Evolutionary conservation across 1,284 basidiomycete genomes (phyloP).

Genomic region (Puccinia hordei): DNA sequence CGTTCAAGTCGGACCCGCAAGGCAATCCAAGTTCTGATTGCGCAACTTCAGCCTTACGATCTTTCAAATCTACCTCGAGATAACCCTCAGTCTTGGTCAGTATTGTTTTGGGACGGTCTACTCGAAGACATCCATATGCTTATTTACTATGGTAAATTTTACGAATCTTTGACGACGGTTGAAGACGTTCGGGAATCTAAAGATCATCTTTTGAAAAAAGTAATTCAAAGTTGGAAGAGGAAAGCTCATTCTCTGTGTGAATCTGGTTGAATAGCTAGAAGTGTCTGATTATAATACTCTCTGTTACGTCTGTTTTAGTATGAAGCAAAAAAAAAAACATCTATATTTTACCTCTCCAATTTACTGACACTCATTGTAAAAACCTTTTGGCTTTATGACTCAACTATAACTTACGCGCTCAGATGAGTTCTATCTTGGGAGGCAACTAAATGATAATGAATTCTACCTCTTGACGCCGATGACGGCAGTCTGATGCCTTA

Average conservation of each 20-base stretch:
- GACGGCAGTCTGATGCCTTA: no score
- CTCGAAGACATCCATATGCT: slow-evolving; percentile 32
- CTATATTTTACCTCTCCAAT: not conserved
- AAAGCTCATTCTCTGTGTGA: slow-evolving; percentile 26
- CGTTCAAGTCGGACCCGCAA: slow-evolving; percentile 25
- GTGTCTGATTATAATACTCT: not conserved
- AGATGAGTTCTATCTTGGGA: no score
- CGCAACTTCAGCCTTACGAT: slow-evolving; percentile 20
- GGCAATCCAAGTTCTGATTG: slow-evolving; percentile 29
- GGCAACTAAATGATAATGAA: no score
- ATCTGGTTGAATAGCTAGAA: not conserved
- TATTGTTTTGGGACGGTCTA: slow-evolving; percentile 42
- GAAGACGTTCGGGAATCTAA: not conserved
- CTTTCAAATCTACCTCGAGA: slow-evolving; percentile 20
- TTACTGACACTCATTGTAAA: not conserved
- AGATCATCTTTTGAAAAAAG: slow-evolving; percentile 1
- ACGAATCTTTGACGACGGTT: not conserved
- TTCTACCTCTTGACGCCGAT: no score
- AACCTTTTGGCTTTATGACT: not conserved
- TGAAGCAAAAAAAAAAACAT: no score
- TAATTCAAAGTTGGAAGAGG: slow-evolving; percentile 28
- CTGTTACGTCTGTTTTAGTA: not conserved
- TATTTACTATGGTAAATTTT: slow-evolving; percentile 17
- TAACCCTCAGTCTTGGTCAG: slow-evolving; percentile 34
- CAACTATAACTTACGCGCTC: no score